Percentiles rank a stretch among this genome's conserved stretches.
phyloP scores from a whole-genome alignment of 345 rosid genomes.

The Carallia brachiata region DNA sequence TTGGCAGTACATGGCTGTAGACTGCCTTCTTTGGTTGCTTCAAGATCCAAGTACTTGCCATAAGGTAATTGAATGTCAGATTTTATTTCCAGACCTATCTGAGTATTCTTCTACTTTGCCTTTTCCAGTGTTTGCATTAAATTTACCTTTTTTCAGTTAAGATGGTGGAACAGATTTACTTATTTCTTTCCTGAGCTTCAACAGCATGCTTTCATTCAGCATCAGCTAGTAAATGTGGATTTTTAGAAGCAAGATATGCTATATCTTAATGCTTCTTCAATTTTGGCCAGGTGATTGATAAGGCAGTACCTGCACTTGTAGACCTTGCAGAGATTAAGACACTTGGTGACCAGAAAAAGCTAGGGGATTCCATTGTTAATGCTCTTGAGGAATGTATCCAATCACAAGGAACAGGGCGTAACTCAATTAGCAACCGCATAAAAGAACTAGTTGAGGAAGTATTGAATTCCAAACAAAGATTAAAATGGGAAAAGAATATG shows the following conservation, averaged over 20 bases:
- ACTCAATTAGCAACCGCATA: slow-evolving; percentile 45
- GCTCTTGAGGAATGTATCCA: slow-evolving; percentile 80
- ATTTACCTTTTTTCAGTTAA: no score
- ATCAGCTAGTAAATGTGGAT: background rate
- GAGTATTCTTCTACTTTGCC: no score
- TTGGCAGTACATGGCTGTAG: slow-evolving; percentile 99
- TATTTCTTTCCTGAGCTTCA: no score
- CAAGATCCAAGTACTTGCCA: slow-evolving; percentile 87
- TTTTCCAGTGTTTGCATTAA: no score
- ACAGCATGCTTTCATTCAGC: background rate
- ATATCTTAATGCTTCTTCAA: slow-evolving; percentile 2
- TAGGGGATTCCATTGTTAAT: slow-evolving; percentile 75
- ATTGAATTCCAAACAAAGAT: slow-evolving; percentile 60
- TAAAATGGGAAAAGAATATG: slow-evolving; percentile 92
- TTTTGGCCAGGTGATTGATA: slow-evolving; percentile 55
- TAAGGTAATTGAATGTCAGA: slow-evolving; percentile 44
- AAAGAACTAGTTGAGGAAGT: slow-evolving; percentile 77
- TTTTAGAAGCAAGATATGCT: background rate
- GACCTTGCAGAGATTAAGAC: slow-evolving; percentile 81
- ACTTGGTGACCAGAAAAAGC: slow-evolving; percentile 90
- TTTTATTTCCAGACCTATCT: no score
- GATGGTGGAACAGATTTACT: no score
- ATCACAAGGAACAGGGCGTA: slow-evolving; percentile 52
- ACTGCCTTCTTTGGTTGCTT: slow-evolving; percentile 96
- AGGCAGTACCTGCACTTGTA: slow-evolving; percentile 74